Evolutionary conservation across 306 rosid genomes (phyloP), one percentile per base, ranked within the genome.

Genomic region (Canavalia ensiformis): DNA sequence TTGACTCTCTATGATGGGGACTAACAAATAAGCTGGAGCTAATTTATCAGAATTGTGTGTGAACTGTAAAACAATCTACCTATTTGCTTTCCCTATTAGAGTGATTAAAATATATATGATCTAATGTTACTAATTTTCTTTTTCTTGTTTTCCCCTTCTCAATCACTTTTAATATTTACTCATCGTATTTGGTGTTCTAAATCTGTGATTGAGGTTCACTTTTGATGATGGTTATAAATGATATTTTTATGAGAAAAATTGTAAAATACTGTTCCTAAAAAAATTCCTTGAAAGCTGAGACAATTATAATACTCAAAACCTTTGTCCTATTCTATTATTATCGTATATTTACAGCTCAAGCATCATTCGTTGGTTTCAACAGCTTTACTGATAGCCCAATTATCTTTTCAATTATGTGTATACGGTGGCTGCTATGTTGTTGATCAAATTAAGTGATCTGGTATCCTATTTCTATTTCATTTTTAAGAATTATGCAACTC

Each of bases 381-480:
- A 41, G 63, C 31, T 70, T 68, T 66, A 18, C 34, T 69, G 8
- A 30, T 25, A 62, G 44, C 73, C 80, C 64, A 74, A 56, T 57
- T 56, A 64, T 83, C 52, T 57, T 71, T 66, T 50, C 41, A 65
- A 62, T 80, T 31, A 58, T 45, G 37, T 35, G 41, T 4, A 55
- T 76, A 78, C 81, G 71, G 77, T 54, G 44, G 71, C 29, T 84
- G 63, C 72, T 72, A 45, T 71, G n/a, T 80, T 59, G 69, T 75
- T 62, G 54, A 69, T 68, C 56, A 54, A 46, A 6, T 51, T 67
- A 30, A 4, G 13, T 64, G 66, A 57, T 72, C 35, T 59, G 13
- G 35, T 63, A 69, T 28, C 57, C 46, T 54, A 45, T 73, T 80
- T 34, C n/a, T 58, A 3, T 69, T 59, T 81, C 62, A 51, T 5